Conservation (phyloP, 306 rosid species). For the Quercus ilex region DNA sequence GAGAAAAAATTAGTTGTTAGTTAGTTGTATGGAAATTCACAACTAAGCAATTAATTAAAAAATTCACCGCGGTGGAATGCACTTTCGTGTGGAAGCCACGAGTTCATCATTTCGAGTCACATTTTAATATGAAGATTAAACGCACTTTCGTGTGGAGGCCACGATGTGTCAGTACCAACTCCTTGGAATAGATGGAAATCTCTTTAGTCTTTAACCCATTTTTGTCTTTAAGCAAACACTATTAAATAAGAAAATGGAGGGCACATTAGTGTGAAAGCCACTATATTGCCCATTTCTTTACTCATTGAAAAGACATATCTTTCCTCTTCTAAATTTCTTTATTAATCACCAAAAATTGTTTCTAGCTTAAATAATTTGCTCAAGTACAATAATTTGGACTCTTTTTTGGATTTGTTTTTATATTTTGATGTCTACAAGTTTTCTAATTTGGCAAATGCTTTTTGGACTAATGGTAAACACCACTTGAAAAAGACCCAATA, state of each 20-base stretch:
- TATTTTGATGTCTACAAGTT: too few relatives aligned
- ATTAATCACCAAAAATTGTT: too few relatives aligned
- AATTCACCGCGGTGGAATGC: background rate
- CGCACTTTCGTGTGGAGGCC: conserved; percentile 39
- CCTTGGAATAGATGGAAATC: background rate
- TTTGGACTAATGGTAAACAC: too few relatives aligned
- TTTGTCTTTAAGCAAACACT: background rate
- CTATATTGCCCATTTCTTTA: too few relatives aligned
- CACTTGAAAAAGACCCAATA: too few relatives aligned
- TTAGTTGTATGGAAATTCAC: background rate
- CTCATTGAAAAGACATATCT: too few relatives aligned
- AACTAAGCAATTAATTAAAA: background rate
- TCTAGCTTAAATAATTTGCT: too few relatives aligned
- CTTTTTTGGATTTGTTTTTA: too few relatives aligned
- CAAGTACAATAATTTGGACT: too few relatives aligned
- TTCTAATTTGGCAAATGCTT: too few relatives aligned
- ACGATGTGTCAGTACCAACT: background rate
- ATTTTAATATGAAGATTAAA: background rate
- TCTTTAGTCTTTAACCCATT: background rate
- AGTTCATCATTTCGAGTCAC: background rate
- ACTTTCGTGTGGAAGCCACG: conserved; percentile 27
- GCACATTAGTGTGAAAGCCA: background rate
- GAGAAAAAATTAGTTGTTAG: too few relatives aligned
- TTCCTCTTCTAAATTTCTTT: too few relatives aligned
- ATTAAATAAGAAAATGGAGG: background rate